Evolutionary conservation across 768 basidiomycete species (phyloP).

Genomic region (Russula olivacea): DNA sequence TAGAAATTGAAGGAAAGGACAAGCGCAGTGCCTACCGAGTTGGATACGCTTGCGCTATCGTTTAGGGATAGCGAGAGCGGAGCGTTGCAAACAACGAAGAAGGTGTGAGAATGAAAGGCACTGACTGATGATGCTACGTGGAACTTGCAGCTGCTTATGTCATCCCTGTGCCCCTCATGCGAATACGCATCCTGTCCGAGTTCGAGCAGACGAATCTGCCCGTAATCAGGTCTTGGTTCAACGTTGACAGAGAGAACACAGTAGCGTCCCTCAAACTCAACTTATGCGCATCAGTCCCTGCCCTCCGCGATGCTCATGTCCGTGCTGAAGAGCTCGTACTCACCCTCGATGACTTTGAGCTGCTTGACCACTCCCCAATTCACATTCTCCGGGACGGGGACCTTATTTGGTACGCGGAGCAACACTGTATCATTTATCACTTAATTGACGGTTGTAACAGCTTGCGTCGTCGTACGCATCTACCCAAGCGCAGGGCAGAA

Average conservation of each 20-base stretch:
- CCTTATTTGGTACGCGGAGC: slow-evolving; percentile 18
- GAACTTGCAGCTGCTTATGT: slow-evolving; percentile 19
- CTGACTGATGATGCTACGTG: background rate
- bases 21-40: background rate
- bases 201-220: slow-evolving; percentile 16
- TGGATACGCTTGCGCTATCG: background rate
- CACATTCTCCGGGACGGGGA: slow-evolving; percentile 23
- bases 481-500: slow-evolving; percentile 14
- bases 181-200: slow-evolving; percentile 21
- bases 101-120: background rate
- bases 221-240: slow-evolving; percentile 24
- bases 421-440: background rate
- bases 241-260: background rate
- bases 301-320: slow-evolving; percentile 17
- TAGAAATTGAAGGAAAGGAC: background rate
- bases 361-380: slow-evolving; percentile 16
- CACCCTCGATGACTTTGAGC: slow-evolving; percentile 24
- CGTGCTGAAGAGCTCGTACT: slow-evolving; percentile 11
- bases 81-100: background rate
- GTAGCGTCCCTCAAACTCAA: slow-evolving; percentile 12
- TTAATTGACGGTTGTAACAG: background rate
- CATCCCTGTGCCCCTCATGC: slow-evolving; percentile 14
- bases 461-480: slow-evolving; percentile 12
- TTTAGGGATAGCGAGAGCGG: background rate
- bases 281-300: slow-evolving; percentile 15